These are phyloP conservation scores for Peniophora sp. DNA, from an alignment of 1,284 basidiomycete genomes.

Conservation along the genomic window DNA sequence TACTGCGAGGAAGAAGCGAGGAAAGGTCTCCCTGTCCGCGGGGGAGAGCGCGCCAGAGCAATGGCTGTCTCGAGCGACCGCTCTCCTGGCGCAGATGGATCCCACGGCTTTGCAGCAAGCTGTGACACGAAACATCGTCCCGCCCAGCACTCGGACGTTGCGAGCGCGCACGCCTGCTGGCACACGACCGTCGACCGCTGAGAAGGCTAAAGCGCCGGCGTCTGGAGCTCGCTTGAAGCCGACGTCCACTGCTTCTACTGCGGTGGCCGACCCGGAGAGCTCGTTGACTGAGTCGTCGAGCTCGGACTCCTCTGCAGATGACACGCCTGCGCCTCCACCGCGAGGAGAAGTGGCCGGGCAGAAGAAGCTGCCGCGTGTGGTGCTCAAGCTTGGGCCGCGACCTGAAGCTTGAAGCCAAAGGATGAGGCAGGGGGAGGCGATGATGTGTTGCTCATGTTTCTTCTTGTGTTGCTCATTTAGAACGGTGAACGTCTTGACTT, in stretches of 20 bases:
- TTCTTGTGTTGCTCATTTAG: too few relatives aligned
- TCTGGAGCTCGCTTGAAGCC: constrained; percentile 3
- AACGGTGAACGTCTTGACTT: too few relatives aligned
- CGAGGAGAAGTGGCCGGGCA: constrained; percentile 4
- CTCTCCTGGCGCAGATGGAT: constrained; percentile 9
- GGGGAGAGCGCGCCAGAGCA: constrained; percentile 1
- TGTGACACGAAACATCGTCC: constrained; percentile 1
- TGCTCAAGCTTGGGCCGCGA: constrained; percentile 40
- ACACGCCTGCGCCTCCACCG: background rate
- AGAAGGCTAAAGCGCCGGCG: background rate
- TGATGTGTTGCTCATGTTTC: too few relatives aligned
- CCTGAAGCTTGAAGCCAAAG: constrained; percentile 15
- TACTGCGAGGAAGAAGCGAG: constrained; percentile 48
- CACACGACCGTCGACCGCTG: background rate
- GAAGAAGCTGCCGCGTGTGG: constrained; percentile 50
- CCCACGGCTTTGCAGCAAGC: constrained; percentile 1
- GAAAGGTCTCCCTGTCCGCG: constrained; percentile 10
- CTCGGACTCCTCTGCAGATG: constrained; percentile 1
- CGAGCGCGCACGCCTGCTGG: constrained; percentile 8
- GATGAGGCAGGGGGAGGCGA: too few relatives aligned
- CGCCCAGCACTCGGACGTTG: constrained; percentile 10
- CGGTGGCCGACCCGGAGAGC: background rate
- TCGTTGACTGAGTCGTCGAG: background rate
- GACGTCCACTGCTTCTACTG: background rate
- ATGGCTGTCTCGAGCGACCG: constrained; percentile 11